Evolutionary conservation across 305 asterid species (phyloP).

Genomic region (Solanum hybrid): DNA sequence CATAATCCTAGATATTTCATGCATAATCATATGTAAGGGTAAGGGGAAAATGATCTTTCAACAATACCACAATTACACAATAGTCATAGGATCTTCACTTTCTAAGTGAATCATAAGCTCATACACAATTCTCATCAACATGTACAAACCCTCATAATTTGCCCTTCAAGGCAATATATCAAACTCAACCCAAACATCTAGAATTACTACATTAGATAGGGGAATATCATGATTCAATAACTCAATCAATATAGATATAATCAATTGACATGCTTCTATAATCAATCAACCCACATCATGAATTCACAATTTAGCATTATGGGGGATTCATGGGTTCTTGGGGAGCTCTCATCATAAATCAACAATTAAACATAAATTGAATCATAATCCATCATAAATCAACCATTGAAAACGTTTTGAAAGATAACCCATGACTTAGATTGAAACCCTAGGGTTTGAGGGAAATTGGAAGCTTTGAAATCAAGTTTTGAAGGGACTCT

Average conservation of each 20-base stretch:
- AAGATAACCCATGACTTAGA: too few relatives aligned
- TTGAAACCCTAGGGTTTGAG: neutral
- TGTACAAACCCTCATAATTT: neutral
- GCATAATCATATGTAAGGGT: neutral
- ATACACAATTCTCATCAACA: neutral
- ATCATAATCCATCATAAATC: too few relatives aligned
- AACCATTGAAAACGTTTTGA: neutral
- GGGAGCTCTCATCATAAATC: neutral
- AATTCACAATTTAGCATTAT: neutral
- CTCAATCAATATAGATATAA: neutral
- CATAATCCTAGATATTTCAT: neutral
- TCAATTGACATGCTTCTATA: neutral
- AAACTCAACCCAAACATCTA: neutral
- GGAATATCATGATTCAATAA: neutral
- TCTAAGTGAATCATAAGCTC: neutral
- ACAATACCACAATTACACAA: neutral
- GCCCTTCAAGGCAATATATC: neutral
- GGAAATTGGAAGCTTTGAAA: neutral
- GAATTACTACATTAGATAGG: neutral
- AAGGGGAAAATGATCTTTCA: neutral
- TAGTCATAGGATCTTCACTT: neutral
- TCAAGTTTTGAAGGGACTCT: neutral
- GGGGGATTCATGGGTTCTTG: neutral
- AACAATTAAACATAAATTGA: too few relatives aligned
- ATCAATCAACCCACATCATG: neutral